phyloP scores from a whole-genome alignment of 176 grass and related monocot genomes.

The Phyllostachys edulis region DNA sequence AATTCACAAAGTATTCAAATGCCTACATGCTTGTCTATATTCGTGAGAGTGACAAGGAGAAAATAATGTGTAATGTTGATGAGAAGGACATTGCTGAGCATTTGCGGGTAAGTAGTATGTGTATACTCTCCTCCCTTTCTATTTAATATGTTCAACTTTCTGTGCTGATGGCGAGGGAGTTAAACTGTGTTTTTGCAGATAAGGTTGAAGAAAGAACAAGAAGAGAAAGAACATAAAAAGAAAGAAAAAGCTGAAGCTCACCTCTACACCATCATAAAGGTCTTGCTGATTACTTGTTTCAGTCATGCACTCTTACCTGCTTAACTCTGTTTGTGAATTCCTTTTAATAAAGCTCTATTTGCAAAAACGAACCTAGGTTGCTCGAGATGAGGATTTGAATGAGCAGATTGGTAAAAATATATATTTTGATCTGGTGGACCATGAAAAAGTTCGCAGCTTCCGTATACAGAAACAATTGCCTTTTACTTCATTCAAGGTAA shows the following conservation, averaged over 20 bases:
- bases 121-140: constrained; percentile 5
- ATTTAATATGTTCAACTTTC: constrained; percentile 5
- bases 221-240: constrained; percentile 98
- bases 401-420: constrained; percentile 90
- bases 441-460: constrained; percentile 97
- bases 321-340: constrained; percentile 22
- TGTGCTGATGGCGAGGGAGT: constrained; percentile 21
- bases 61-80: constrained; percentile 93
- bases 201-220: constrained; percentile 99
- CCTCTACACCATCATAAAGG: constrained; percentile 98
- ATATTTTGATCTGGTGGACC: constrained; percentile 96
- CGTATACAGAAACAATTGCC: constrained; percentile 95
- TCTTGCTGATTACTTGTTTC: constrained; percentile 31
- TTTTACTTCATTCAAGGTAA: constrained; percentile 94
- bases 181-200: constrained; percentile 59
- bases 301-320: not conserved
- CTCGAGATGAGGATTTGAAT: constrained; percentile 71
- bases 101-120: constrained; percentile 56
- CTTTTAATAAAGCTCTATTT: constrained; percentile 18
- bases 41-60: constrained; percentile 87
- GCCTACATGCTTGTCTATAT: constrained; percentile 99
- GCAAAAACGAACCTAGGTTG: constrained; percentile 60
- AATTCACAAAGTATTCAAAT: constrained; percentile 94
- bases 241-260: constrained; percentile 98
- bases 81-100: constrained; percentile 97